Evolutionary conservation across 2,329 filamentous ascomycete species (phyloP).

Genomic region (Triangularia verruculosa): DNA sequence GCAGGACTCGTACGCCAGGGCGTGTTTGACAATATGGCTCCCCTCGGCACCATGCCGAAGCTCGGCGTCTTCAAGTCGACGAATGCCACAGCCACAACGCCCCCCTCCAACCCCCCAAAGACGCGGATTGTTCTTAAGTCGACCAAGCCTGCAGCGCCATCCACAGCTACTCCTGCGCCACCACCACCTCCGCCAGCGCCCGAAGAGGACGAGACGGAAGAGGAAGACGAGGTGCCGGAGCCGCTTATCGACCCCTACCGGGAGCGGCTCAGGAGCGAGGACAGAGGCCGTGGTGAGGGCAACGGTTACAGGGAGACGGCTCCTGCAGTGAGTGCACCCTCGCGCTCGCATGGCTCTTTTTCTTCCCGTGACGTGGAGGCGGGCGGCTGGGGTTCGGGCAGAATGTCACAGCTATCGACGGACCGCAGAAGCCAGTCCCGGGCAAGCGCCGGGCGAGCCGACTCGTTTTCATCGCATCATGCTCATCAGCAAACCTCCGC

Average conservation of each 20-base stretch:
- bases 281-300: slow-evolving; percentile 22
- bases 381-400: slow-evolving; percentile 20
- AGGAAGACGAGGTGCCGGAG: slow-evolving; percentile 24
- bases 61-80: slow-evolving; percentile 52
- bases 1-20: slow-evolving; percentile 69
- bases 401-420: slow-evolving; percentile 17
- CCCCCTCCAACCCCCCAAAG: slow-evolving; percentile 25
- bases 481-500: slow-evolving; percentile 22
- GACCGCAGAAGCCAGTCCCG: slow-evolving; percentile 25
- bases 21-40: slow-evolving; percentile 79
- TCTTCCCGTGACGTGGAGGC: slow-evolving; percentile 20
- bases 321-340: slow-evolving; percentile 13
- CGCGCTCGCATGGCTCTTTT: slow-evolving; percentile 22
- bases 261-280: slow-evolving; percentile 7
- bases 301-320: slow-evolving; percentile 6
- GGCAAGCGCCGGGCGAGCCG: slow-evolving; percentile 19
- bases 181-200: slow-evolving; percentile 27
- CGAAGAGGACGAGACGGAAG: slow-evolving; percentile 30
- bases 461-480: slow-evolving; percentile 22
- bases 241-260: neutral
- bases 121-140: slow-evolving; percentile 44
- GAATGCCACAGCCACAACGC: neutral
- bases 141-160: slow-evolving; percentile 32
- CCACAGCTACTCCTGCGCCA: slow-evolving; percentile 20
- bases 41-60: slow-evolving; percentile 71